Evolutionary conservation across 768 basidiomycete species (phyloP), one percentile per base, ranked within the genome.

Genomic region (Mycena epipterygia): DNA sequence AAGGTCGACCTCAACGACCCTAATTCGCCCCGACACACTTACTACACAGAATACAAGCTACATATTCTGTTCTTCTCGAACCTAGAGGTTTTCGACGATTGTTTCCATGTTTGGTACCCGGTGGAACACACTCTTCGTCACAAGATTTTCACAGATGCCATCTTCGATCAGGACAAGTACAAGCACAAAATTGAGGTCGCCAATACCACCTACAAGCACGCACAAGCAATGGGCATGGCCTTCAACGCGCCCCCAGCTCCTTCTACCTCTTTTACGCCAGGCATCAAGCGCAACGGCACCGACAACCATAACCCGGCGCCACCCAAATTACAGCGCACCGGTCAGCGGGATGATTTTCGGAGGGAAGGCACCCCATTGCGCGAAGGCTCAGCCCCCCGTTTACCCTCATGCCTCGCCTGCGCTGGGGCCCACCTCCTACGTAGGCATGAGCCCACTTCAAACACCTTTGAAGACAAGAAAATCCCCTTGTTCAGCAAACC

Each of bases 321-420:
- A 3, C 11, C 37, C 2, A 52, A 49, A 17, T 25, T 13, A 6
- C 49, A 25, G 19, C 49, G 46, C 32, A 51, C 16, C 21, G 21
- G n/a, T 6, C 16, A 5, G 46, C 27, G 48, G 25, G 11, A 4
- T 7, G 58, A 37, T 19, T 14, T 37, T 13, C 56, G 30, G 44
- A 6, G 46, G 4, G 29, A 13, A 4, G n/a, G 29, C n/a, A 13
- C 21, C 8, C 5, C 27, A 5, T 13, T 5, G 16, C 6, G 33
- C n/a, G 60, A 46, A 11, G 41, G 32, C 60, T 41, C 41, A 25
- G 39, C 19, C 21, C 5, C 21, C 5, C 32, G 3, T 19, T 32
- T 21, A 21, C 70, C 60, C 7, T 6, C 56, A 2, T 73, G 74
- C 37, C 25, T 73, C 19, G 8, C 63, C 12, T 73, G 72, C 35